These are phyloP conservation scores for Rhizopus microsporus DNA, from an alignment of 371 early-diverging fungal genomes.

Conservation along the genomic window DNA sequence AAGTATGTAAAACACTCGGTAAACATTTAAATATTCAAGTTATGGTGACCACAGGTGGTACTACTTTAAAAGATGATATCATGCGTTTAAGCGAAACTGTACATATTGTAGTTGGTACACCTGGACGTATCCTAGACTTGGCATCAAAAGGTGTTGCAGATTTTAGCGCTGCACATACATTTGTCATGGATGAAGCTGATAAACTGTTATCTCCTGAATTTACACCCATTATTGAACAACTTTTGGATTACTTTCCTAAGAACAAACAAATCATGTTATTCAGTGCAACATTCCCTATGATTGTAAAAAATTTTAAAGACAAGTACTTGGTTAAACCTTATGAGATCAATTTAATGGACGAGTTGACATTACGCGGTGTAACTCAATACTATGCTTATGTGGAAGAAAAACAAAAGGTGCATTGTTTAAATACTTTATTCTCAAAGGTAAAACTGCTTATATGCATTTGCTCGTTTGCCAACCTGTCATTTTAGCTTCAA, in stretches of 20 bases:
- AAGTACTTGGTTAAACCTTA: constrained; percentile 90
- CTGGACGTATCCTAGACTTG: constrained; percentile 96
- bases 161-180: constrained; percentile 78
- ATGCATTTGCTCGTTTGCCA: not conserved
- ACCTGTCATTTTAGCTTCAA: constrained; percentile 63
- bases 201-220: constrained; percentile 96
- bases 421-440: constrained; percentile 95
- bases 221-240: constrained; percentile 91
- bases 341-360: constrained; percentile 98
- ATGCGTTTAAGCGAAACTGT: constrained; percentile 88
- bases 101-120: constrained; percentile 96
- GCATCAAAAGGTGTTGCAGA: constrained; percentile 89
- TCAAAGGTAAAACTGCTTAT: constrained; percentile 60
- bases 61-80: constrained; percentile 96
- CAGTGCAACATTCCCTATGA: constrained; percentile 98
- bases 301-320: constrained; percentile 95
- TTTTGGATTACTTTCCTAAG: constrained; percentile 80
- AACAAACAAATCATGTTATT: constrained; percentile 94
- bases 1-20: constrained; percentile 91
- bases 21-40: constrained; percentile 90
- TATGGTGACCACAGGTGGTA: constrained; percentile 98
- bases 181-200: constrained; percentile 99
- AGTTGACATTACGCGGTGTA: constrained; percentile 94
- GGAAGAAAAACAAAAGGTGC: constrained; percentile 96
- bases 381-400: constrained; percentile 99